Conservation (phyloP, 2,329 filamentous ascomycete species). For the Pestalotiopsis sp. region DNA sequence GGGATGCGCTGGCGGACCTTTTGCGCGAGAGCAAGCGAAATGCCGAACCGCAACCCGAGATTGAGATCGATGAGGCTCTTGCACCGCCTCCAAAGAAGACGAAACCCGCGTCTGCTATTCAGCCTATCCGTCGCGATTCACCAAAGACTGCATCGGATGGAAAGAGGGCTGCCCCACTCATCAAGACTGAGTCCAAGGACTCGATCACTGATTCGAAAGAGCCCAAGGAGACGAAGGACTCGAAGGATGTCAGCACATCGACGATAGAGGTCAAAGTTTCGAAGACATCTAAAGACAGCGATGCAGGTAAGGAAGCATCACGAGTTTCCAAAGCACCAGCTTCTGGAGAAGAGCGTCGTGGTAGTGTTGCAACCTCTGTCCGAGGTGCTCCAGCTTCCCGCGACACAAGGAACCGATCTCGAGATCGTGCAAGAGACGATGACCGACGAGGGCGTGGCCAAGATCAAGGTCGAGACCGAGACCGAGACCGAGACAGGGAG, state of each 20-base stretch:
- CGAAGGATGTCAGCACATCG: slow-evolving; percentile 21
- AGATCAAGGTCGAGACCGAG: slow-evolving; percentile 21
- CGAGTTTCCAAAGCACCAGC: slow-evolving; percentile 22
- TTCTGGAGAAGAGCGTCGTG: slow-evolving; percentile 27
- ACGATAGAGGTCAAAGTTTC: slow-evolving; percentile 24
- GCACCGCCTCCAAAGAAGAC: slow-evolving; percentile 56
- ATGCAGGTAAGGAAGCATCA: slow-evolving; percentile 19
- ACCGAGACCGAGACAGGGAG: slow-evolving; percentile 25
- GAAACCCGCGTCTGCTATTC: slow-evolving; percentile 60
- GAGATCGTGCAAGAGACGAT: slow-evolving; percentile 19
- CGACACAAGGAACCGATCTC: slow-evolving; percentile 27
- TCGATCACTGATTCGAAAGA: slow-evolving; percentile 20
- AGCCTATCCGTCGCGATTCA: slow-evolving; percentile 54
- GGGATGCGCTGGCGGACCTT: slow-evolving; percentile 60
- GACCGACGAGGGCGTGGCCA: slow-evolving; percentile 28
- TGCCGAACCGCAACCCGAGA: slow-evolving; percentile 50
- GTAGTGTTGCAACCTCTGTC: slow-evolving; percentile 26
- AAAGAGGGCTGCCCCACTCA: slow-evolving; percentile 37
- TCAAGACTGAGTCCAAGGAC: slow-evolving; percentile 37
- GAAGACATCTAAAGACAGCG: slow-evolving; percentile 20
- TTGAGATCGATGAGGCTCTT: slow-evolving; percentile 59
- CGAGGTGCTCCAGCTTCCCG: slow-evolving; percentile 25
- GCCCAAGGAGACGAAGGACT: slow-evolving; percentile 24
- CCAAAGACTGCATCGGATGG: slow-evolving; percentile 41
- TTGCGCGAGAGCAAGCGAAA: slow-evolving; percentile 60